Evolutionary conservation across 192 early-diverging fungal species (phyloP), one percentile per base, ranked within the genome.

Genomic region (Backusella tarrabulga): DNA sequence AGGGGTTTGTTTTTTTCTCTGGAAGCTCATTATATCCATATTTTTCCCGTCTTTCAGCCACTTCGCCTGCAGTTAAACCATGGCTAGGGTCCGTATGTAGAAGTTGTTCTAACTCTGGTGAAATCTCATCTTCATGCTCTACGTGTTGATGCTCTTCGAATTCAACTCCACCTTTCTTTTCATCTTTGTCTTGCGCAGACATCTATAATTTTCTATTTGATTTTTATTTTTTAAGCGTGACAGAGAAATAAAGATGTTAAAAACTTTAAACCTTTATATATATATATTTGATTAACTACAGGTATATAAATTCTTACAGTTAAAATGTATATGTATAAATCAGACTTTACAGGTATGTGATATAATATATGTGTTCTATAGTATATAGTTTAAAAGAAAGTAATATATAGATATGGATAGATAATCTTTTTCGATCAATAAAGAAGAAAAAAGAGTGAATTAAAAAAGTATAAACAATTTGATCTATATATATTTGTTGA

Each of bases 21-120:
- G 92, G 86, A 67, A 93, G 83, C 78, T 94, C 93, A 80, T 97
- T 97, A 63, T 79, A 83, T 73, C 97, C 97, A 78, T 94, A 98
- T 76, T 87, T 76, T 15, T 80, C 85, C 15, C 90, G 79, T 72
- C 97, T 94, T 81, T 89, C 90, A n/a, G 79, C 81, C 11, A 89
- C 92, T 86, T 98, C 95, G 21, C 83, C 86, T 19, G 89, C 77
- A 14, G 94, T 90, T 79, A 98, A 87, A 79, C 97, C 97, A 12
- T 88, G 72, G 44, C 79, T 77, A 36, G 94, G 95, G 75, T 96
- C 91, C 1, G 97, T 96, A 15, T 79, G 91, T 34, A 98, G 85
- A 52, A 95, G 85, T 1, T 88, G 87, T 77, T 95, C 95, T 34
- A 94, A 85, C 85, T 97, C 93, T 23, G 95, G 92, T 9, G 93